These are phyloP conservation scores for Xylariales sp. DNA, from an alignment of 2,329 filamentous ascomycete genomes.

Conservation along the genomic window DNA sequence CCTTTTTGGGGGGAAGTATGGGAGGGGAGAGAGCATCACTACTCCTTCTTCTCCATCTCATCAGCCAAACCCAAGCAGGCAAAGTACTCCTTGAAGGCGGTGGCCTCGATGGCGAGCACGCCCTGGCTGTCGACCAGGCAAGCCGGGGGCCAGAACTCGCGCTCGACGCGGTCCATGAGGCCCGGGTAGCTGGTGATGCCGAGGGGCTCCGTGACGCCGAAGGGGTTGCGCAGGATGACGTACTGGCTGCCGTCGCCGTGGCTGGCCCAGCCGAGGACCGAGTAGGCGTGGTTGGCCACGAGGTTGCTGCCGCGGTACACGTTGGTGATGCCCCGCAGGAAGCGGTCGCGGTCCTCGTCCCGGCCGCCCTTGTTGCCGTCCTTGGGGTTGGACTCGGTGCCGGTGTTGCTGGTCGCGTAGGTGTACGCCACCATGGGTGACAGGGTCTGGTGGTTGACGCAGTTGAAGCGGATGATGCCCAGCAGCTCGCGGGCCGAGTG, in stretches of 20 bases:
- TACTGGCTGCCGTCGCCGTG: slow-evolving; percentile 32
- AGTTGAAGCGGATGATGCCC: slow-evolving; percentile 32
- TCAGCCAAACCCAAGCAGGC: slow-evolving; percentile 24
- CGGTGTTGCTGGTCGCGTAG: slow-evolving; percentile 29
- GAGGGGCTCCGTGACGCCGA: slow-evolving; percentile 36
- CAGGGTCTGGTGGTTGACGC: slow-evolving; percentile 38
- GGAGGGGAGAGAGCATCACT: no score
- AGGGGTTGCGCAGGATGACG: slow-evolving; percentile 38
- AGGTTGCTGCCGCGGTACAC: slow-evolving; percentile 35
- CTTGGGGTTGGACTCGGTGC: no score
- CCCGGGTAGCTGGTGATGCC: slow-evolving; percentile 34
- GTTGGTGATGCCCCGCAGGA: no score
- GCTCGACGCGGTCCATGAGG: slow-evolving; percentile 31
- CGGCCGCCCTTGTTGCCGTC: no score
- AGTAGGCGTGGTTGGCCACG: slow-evolving; percentile 41
- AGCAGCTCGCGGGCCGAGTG: slow-evolving; percentile 32
- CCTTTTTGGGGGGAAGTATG: no score
- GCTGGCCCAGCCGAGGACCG: slow-evolving; percentile 32
- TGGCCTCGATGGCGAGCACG: slow-evolving; percentile 29
- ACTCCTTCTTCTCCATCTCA: no score
- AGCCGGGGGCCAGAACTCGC: slow-evolving; percentile 31
- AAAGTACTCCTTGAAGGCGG: slow-evolving; percentile 32
- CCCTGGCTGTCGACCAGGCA: slow-evolving; percentile 30
- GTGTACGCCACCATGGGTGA: slow-evolving; percentile 37
- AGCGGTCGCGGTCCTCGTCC: no score